Conservation (phyloP, 1,284 basidiomycete species). For the Fomitopsis palustris region DNA sequence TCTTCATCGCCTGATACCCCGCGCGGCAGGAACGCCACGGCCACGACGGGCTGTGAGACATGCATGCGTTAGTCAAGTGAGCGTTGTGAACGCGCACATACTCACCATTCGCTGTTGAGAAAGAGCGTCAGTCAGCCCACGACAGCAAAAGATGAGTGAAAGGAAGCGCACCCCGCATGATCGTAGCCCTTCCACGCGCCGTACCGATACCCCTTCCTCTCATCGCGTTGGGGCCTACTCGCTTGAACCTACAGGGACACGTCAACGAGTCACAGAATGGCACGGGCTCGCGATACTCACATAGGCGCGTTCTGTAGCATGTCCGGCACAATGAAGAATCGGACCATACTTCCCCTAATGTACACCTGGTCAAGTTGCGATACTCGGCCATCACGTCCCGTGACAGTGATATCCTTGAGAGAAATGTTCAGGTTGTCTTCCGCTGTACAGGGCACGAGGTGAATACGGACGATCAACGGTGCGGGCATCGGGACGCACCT, state of each 20-base stretch:
- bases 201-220: conserved; percentile 98
- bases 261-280: not conserved
- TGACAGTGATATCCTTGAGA: conserved; percentile 95
- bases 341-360: conserved; percentile 96
- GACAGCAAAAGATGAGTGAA: conserved; percentile 1
- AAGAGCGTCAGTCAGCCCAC: conserved; percentile 8
- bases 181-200: conserved; percentile 94
- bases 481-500: conserved; percentile 44
- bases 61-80: conserved; percentile 2
- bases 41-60: conserved; percentile 69
- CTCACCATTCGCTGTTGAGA: conserved; percentile 8
- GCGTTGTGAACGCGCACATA: not conserved
- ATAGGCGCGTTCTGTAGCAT: conserved; percentile 99
- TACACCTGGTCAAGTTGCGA: conserved; percentile 99
- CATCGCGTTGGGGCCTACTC: conserved; percentile 98
- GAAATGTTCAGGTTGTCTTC: conserved; percentile 99
- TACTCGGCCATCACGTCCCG: conserved; percentile 95
- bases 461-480: not conserved
- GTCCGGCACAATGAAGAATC: conserved; percentile 99
- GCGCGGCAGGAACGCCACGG: conserved; percentile 69
- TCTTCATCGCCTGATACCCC: conserved; percentile 73
- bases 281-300: conserved; percentile 48
- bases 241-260: conserved; percentile 80
- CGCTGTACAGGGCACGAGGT: conserved; percentile 48
- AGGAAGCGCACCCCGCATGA: conserved; percentile 75